Percentiles rank a stretch among this genome's conserved stretches.
Evolutionary conservation across 2,329 filamentous ascomycete genomes (phyloP).

Genomic region (Neopestalotiopsis sp.): DNA sequence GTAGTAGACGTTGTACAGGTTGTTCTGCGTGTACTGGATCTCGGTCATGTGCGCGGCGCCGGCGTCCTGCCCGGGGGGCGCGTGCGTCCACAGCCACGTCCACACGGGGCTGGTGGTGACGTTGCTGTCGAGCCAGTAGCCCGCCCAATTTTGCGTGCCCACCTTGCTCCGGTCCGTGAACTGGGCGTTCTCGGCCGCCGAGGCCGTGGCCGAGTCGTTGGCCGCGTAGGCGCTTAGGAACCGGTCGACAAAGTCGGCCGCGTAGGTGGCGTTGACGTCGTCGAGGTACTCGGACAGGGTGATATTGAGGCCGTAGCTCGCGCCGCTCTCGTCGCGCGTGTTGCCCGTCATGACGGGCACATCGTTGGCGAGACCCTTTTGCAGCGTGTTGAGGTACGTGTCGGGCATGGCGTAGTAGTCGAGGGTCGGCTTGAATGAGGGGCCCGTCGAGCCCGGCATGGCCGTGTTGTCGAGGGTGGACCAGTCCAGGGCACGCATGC

Average conservation of each 20-base stretch:
- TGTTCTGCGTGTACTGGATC: conserved; percentile 38
- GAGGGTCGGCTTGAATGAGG: conserved; percentile 31
- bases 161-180: conserved; percentile 30
- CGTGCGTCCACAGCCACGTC: conserved; percentile 35
- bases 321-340: conserved; percentile 33
- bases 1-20: conserved; percentile 29
- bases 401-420: conserved; percentile 34
- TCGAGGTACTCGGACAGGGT: conserved; percentile 24
- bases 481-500: conserved; percentile 25
- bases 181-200: conserved; percentile 27
- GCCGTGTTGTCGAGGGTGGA: conserved; percentile 23
- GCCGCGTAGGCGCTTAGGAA: conserved; percentile 30
- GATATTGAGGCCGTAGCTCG: conserved; percentile 15
- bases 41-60: conserved; percentile 36
- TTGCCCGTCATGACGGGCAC: conserved; percentile 37
- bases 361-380: conserved; percentile 20
- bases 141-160: conserved; percentile 32
- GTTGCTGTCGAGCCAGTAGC: conserved; percentile 27
- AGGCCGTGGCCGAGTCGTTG: conserved; percentile 26
- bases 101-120: conserved; percentile 31
- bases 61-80: conserved; percentile 28
- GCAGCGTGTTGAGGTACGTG: conserved; percentile 28
- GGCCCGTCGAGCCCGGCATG: conserved; percentile 26
- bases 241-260: conserved; percentile 22
- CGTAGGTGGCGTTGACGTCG: conserved; percentile 26